Evolutionary conservation across 306 rosid genomes (phyloP).

Genomic region (Cucurbita moschata): DNA sequence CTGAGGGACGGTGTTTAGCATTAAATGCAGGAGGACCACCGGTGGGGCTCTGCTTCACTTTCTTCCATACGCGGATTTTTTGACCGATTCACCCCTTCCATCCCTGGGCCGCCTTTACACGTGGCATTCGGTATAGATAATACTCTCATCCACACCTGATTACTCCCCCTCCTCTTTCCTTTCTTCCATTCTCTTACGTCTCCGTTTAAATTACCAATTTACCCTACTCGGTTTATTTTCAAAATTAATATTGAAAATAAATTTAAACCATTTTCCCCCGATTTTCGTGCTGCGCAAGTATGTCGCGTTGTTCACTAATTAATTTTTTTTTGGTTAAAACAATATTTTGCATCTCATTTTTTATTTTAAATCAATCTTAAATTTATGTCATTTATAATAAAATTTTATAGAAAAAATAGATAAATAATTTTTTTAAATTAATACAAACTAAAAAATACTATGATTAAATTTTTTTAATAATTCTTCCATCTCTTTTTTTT

Average conservation of each 20-base stretch:
- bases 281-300: neutral
- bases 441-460: no score
- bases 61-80: neutral
- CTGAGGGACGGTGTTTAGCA: neutral
- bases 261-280: no score
- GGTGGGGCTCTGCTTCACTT: neutral
- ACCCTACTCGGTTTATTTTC: neutral
- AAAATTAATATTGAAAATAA: no score
- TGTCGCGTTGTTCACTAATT: neutral
- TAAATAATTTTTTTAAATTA: no score
- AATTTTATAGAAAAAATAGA: no score
- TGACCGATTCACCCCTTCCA: neutral
- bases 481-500: no score
- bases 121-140: neutral
- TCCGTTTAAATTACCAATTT: neutral
- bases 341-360: no score
- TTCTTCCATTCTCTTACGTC: neutral
- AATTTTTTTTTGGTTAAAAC: neutral
- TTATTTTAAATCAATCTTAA: no score
- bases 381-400: no score
- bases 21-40: conserved; percentile 2
- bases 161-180: neutral
- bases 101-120: neutral
- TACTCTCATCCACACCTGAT: neutral
- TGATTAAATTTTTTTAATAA: no score